Base-by-base conservation (phyloP, 202 grass and related monocot species). In the Eragrostis tef region DNA sequence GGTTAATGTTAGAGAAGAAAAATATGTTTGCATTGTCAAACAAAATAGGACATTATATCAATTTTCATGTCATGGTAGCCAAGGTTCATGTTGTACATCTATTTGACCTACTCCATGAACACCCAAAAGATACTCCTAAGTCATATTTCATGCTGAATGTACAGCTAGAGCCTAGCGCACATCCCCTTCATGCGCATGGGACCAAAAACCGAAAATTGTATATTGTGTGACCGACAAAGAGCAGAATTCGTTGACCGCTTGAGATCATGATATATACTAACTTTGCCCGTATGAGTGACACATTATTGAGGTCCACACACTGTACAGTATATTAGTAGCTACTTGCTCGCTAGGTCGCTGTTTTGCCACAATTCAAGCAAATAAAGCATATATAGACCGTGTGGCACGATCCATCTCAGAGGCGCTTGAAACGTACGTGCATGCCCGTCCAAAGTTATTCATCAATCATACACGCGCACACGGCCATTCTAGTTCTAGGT, bases 121-220 rank as follows among this genome's bases (percentile, higher is more conserved):
- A 56, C 68, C 34, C 15, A 26, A 86, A 86, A 83, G 61, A 72
- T n/a, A n/a, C n/a, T n/a, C n/a, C n/a, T n/a, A 15, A 27, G 57
- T 77, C 54, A 77, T 83, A 89, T 74, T 86, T 83, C 83, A 83
- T 89, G 83, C 79, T 83, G 87, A 24, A 69, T 59, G 66, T 67
- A 45, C 79, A 74, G 62, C 60, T 52, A 19, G 51, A 74, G 50
- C 79, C 60, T 52, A 19, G 51, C 79, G 50, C 79, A 59, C 69
- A 73, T 80, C 50, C 45, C 64, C 64, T 70, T 59, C 26, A 6
- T 45, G 52, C 53, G 52, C 53, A 79, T 69, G 19, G 31, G 29
- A 80, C 62, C 22, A 64, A 84, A 79, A 68, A 36, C 15, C 41
- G 13, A 45, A 67, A 79, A 44, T 47, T 49, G 34, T 82, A 62